Conservation (phyloP, 2,329 filamentous ascomycete genomes). For the Neocatenulostroma microsporum region DNA sequence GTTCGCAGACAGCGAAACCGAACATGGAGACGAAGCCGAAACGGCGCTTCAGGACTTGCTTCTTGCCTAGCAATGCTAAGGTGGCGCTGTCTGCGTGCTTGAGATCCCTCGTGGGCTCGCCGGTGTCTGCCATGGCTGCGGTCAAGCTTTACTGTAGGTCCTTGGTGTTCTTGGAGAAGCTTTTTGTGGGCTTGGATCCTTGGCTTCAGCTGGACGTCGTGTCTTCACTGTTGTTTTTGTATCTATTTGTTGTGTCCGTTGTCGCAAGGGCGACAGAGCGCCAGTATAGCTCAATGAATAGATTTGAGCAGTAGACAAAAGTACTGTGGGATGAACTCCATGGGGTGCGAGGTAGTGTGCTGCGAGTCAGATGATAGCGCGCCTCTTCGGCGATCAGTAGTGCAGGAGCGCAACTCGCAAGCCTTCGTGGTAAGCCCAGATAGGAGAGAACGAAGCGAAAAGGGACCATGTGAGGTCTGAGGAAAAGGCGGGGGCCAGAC, state of each 20-base stretch:
- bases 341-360: no score
- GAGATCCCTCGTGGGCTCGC: conserved; percentile 4
- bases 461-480: no score
- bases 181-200: not conserved
- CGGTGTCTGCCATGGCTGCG: conserved; percentile 15
- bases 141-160: not conserved
- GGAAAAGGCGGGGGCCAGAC: no score
- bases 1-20: conserved; percentile 38
- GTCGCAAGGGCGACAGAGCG: not conserved
- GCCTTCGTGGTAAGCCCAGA: no score
- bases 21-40: conserved; percentile 38
- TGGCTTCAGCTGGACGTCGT: not conserved
- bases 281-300: conserved; percentile 17
- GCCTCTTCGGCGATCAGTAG: no score
- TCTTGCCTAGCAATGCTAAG: conserved; percentile 39
- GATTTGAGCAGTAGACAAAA: conserved; percentile 29
- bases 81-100: conserved; percentile 28
- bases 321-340: conserved; percentile 27
- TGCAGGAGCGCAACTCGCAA: no score
- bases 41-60: conserved; percentile 38
- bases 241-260: no score
- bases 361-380: no score
- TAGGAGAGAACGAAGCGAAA: no score
- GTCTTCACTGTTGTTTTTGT: not conserved
- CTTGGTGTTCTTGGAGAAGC: not conserved